A percentile compares a stretch with the other conserved stretches of the same genome.
phyloP scores from a whole-genome alignment of 805 yeast species.

The Candida maltosa region DNA sequence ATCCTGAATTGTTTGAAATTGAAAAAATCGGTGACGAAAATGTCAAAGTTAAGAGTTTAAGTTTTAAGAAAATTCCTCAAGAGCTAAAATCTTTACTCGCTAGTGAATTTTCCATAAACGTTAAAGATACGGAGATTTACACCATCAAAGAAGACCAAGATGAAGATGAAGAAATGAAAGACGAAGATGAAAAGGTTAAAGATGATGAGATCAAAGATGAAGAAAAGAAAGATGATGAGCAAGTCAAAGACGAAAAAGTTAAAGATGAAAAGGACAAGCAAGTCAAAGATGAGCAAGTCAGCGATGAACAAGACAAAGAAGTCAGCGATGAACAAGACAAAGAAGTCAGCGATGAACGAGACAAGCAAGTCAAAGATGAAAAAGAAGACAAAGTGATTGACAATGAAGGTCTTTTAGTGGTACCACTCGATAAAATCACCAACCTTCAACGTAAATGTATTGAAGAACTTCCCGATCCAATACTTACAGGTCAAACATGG shows the following conservation, averaged over 20 bases:
- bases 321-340: too few species aligned
- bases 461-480: conserved; percentile 62
- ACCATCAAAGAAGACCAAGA: conserved; percentile 19
- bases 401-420: conserved; percentile 16
- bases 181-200: conserved; percentile 15
- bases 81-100: conserved; percentile 13
- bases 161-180: conserved; percentile 2
- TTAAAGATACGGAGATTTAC: too few species aligned
- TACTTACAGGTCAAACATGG: conserved; percentile 61
- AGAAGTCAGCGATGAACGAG: too few species aligned
- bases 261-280: not conserved
- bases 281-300: not conserved
- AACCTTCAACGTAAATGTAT: conserved; percentile 56
- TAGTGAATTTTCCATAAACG: too few species aligned
- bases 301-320: too few species aligned
- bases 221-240: not conserved
- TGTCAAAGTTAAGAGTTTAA: conserved; percentile 17
- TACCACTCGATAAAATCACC: conserved; percentile 12
- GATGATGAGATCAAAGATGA: not conserved
- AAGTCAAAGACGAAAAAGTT: conserved; percentile 7
- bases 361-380: not conserved
- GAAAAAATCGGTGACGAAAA: conserved; percentile 14
- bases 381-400: conserved; percentile 10
- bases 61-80: conserved; percentile 20
- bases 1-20: conserved; percentile 20